Conservation (phyloP, 2,329 filamentous ascomycete species). For the Phyllosticta citrichinensis region DNA sequence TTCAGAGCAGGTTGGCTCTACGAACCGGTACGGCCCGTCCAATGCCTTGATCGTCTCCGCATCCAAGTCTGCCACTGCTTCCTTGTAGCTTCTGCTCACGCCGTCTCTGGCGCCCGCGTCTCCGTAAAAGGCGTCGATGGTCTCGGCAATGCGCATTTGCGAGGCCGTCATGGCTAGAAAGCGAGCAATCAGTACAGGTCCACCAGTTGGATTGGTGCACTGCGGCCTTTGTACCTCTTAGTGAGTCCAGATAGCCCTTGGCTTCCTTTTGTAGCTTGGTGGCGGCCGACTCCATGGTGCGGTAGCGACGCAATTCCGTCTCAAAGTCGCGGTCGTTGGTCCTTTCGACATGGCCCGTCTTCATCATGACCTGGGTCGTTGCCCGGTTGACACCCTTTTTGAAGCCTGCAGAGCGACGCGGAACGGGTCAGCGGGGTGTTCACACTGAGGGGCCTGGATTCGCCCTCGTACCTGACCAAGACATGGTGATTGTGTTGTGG, state of each 20-base stretch:
- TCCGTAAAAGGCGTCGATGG: conserved; percentile 98
- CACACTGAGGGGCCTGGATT: conserved; percentile 7
- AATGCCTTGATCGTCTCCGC: conserved; percentile 97
- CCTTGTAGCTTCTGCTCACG: conserved; percentile 93
- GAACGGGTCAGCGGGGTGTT: conserved; percentile 15
- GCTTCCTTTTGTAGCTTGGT: conserved; percentile 92
- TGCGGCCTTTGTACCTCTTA: conserved; percentile 55
- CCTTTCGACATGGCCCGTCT: conserved; percentile 95
- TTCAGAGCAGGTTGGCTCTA: background rate
- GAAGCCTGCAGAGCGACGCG: conserved; percentile 47
- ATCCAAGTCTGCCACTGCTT: conserved; percentile 94
- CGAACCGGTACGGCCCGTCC: conserved; percentile 81
- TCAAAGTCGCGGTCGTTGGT: conserved; percentile 98
- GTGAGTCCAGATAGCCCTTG: conserved; percentile 92
- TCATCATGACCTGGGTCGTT: conserved; percentile 99
- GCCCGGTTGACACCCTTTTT: conserved; percentile 98
- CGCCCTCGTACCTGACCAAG: conserved; percentile 47
- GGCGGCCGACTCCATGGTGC: conserved; percentile 92
- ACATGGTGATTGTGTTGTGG: conserved; percentile 23
- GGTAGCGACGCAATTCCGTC: conserved; percentile 93
- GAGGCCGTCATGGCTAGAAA: conserved; percentile 86
- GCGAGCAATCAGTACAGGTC: background rate
- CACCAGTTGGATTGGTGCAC: background rate
- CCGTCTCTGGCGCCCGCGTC: conserved; percentile 91
- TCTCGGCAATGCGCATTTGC: conserved; percentile 98